phyloP scores from a whole-genome alignment of 495 filamentous ascomycete genomes.

The Neurospora sp. region DNA sequence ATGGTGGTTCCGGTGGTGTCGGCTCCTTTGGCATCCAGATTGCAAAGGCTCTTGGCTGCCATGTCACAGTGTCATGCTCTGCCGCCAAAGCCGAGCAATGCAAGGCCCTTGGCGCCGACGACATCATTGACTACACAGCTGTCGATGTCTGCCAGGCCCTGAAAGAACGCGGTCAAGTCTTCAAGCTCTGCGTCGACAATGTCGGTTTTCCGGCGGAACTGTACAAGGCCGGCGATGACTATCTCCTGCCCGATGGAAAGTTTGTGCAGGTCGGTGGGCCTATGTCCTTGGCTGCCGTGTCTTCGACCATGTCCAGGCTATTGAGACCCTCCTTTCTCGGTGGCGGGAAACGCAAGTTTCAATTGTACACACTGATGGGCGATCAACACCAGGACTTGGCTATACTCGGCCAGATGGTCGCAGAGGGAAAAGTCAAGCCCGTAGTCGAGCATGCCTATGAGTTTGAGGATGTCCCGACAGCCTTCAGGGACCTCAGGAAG shows the following conservation, averaged over 20 bases:
- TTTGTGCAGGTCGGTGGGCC: constrained; percentile 49
- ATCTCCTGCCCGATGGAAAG: constrained; percentile 38
- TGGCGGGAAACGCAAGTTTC: constrained; percentile 50
- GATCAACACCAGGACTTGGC: constrained; percentile 30
- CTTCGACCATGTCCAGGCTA: constrained; percentile 16
- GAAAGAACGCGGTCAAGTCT: constrained; percentile 39
- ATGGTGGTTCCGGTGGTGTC: constrained; percentile 55
- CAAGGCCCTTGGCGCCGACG: constrained; percentile 51
- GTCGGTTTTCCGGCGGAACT: constrained; percentile 38
- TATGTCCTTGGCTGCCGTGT: constrained; percentile 7
- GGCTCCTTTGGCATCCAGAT: constrained; percentile 56
- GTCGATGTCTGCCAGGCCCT: constrained; percentile 39
- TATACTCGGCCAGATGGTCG: constrained; percentile 26
- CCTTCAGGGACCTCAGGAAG: constrained; percentile 46
- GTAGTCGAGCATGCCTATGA: constrained; percentile 46
- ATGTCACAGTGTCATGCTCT: constrained; percentile 53
- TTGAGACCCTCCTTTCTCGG: constrained; percentile 49
- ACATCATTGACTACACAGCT: constrained; percentile 58
- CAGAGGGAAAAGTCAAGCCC: constrained; percentile 47
- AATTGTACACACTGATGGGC: constrained; percentile 27
- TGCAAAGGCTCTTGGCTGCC: constrained; percentile 53
- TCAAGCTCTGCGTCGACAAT: constrained; percentile 52
- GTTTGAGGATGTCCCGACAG: constrained; percentile 46
- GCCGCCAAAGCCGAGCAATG: constrained; percentile 47
- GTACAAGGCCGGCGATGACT: constrained; percentile 47